Percentiles rank a stretch among this genome's conserved stretches.
phyloP scores from a whole-genome alignment of 371 early-diverging fungal genomes.

The Dinochytrium kinnereticum region DNA sequence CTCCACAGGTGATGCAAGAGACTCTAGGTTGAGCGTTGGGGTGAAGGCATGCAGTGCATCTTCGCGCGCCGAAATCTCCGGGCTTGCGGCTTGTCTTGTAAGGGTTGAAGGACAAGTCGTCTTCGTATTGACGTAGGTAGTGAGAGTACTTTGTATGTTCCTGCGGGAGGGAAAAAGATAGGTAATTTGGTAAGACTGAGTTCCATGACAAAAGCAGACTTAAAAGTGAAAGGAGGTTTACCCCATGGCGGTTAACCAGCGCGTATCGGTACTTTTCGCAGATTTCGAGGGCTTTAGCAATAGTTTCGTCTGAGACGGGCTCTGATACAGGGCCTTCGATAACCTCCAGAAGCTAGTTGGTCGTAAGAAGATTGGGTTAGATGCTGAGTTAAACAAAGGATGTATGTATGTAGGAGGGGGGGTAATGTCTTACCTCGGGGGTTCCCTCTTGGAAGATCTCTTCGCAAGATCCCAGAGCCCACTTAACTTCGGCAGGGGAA shows the following conservation, averaged over 20 bases:
- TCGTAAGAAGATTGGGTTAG: neutral
- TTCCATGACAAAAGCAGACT: no score
- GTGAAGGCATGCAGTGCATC: constrained; percentile 12
- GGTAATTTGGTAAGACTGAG: no score
- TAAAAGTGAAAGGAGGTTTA: no score
- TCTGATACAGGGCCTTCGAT: neutral
- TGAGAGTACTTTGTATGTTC: constrained; percentile 13
- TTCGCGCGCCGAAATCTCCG: neutral
- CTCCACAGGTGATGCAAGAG: neutral
- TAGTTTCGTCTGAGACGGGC: constrained; percentile 2
- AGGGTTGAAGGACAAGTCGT: neutral
- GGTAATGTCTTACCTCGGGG: neutral
- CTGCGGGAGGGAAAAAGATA: no score
- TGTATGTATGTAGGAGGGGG: neutral
- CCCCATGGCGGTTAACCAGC: neutral
- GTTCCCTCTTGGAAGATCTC: neutral
- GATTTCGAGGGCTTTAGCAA: neutral
- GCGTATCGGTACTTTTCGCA: constrained; percentile 1
- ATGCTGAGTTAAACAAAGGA: neutral
- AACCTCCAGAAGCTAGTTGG: constrained; percentile 2
- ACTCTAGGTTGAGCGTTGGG: neutral
- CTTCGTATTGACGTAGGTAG: constrained; percentile 11
- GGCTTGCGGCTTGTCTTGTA: neutral
- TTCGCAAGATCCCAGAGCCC: neutral
- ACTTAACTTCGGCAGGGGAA: neutral